phyloP scores from a whole-genome alignment of 2,329 filamentous ascomycete species.

The Arthrocladium fulminans region DNA sequence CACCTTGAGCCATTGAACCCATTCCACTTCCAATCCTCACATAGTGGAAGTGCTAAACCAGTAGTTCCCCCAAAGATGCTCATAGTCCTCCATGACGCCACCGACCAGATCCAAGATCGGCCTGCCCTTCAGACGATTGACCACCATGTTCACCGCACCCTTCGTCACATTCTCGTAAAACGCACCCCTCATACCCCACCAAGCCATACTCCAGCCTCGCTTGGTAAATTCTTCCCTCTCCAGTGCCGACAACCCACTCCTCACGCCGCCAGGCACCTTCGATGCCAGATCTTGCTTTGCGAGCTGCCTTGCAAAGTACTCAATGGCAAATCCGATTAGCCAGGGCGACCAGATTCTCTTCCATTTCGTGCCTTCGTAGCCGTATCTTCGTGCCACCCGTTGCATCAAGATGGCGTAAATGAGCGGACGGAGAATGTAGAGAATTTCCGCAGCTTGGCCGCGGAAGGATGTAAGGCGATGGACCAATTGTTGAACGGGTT shows the following conservation, averaged over 20 bases:
- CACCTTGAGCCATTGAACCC: background rate
- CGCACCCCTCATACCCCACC: slow-evolving; percentile 95
- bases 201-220: slow-evolving; percentile 80
- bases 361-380: slow-evolving; percentile 50
- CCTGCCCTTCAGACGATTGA: slow-evolving; percentile 60
- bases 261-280: slow-evolving; percentile 57
- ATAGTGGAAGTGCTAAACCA: slow-evolving; percentile 68
- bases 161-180: slow-evolving; percentile 86
- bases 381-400: slow-evolving; percentile 26
- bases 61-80: slow-evolving; percentile 96
- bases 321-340: slow-evolving; percentile 74
- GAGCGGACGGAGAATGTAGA: slow-evolving; percentile 84
- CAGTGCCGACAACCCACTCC: slow-evolving; percentile 65
- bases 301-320: slow-evolving; percentile 82
- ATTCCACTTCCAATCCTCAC: too few relatives aligned
- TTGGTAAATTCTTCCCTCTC: slow-evolving; percentile 85
- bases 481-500: slow-evolving; percentile 77
- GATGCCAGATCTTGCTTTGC: slow-evolving; percentile 57
- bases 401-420: slow-evolving; percentile 79
- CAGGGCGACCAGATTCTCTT: slow-evolving; percentile 85
- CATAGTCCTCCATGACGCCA: slow-evolving; percentile 87
- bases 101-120: slow-evolving; percentile 72
- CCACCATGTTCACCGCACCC: slow-evolving; percentile 38
- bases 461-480: slow-evolving; percentile 60
- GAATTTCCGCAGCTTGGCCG: slow-evolving; percentile 75